phyloP scores from a whole-genome alignment of 805 yeast genomes.

The Ogataea nitratoaversa region DNA sequence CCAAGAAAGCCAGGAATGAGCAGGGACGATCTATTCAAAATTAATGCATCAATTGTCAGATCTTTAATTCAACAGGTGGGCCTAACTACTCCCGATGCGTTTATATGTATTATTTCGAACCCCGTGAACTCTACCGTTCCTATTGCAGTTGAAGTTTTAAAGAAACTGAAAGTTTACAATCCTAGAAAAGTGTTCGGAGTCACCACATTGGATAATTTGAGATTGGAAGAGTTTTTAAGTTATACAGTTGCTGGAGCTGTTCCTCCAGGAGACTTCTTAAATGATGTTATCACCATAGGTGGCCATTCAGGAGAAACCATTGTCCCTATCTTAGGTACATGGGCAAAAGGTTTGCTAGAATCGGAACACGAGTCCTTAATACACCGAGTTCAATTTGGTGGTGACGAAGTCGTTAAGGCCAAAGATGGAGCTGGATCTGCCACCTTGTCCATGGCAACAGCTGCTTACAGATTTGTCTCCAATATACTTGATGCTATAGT shows the following conservation, averaged over 20 bases:
- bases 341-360: conserved; percentile 3
- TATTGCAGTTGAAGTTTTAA: conserved; percentile 54
- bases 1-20: conserved; percentile 67
- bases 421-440: conserved; percentile 95
- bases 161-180: conserved; percentile 46
- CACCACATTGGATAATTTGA: conserved; percentile 54
- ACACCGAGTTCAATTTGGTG: conserved; percentile 81
- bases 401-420: conserved; percentile 95
- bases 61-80: conserved; percentile 50
- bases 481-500: conserved; percentile 26
- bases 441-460: conserved; percentile 92
- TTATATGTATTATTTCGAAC: conserved; percentile 52
- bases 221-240: conserved; percentile 22
- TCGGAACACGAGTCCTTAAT: conserved; percentile 48
- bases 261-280: conserved; percentile 27
- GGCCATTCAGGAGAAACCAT: conserved; percentile 95
- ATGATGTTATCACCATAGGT: conserved; percentile 56
- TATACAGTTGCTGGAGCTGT: conserved; percentile 2
- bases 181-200: conserved; percentile 54
- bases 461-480: conserved; percentile 79
- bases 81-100: conserved; percentile 45
- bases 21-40: conserved; percentile 57
- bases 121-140: conserved; percentile 63
- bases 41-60: conserved; percentile 52
- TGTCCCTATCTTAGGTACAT: conserved; percentile 51